Conservation (phyloP, 2,329 filamentous ascomycete species). For the Ambrosiella xylebori region DNA sequence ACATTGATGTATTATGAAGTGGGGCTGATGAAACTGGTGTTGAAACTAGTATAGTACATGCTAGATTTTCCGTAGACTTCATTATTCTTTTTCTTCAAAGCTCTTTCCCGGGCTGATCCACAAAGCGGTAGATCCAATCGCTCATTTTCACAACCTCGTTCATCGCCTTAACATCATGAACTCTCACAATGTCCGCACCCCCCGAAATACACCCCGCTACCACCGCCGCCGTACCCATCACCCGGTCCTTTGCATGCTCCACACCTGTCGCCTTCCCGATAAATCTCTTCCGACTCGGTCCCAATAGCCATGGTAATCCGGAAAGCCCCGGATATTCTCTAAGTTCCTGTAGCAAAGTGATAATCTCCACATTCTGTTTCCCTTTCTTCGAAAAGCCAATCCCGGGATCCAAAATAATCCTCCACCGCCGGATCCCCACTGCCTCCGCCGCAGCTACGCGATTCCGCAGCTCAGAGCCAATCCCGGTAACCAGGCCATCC, state of each 20-base stretch:
- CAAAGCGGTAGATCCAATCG: constrained; percentile 70
- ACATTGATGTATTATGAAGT: neutral
- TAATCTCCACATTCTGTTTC: constrained; percentile 64
- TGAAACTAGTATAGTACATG: neutral
- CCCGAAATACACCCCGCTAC: constrained; percentile 72
- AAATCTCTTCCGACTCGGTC: constrained; percentile 77
- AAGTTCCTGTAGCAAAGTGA: constrained; percentile 50
- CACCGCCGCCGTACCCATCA: constrained; percentile 76
- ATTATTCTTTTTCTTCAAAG: neutral
- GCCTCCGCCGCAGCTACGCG: constrained; percentile 59
- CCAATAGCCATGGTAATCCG: constrained; percentile 74
- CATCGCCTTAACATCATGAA: constrained; percentile 88
- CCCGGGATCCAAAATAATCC: constrained; percentile 85
- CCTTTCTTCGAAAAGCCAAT: constrained; percentile 82
- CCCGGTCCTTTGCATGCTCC: constrained; percentile 47
- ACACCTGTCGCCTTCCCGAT: constrained; percentile 70
- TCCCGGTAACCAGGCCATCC: constrained; percentile 43
- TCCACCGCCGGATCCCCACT: constrained; percentile 78
- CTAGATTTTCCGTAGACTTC: neutral
- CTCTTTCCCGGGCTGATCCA: constrained; percentile 13
- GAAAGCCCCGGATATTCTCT: constrained; percentile 45
- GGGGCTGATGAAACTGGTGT: neutral
- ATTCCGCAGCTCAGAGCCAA: constrained; percentile 49
- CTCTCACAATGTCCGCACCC: constrained; percentile 78
- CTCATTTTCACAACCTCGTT: constrained; percentile 66